These are phyloP conservation scores for Dorcoceras hygrometricum DNA, from an alignment of 257 asterid genomes.

Conservation along the genomic window DNA sequence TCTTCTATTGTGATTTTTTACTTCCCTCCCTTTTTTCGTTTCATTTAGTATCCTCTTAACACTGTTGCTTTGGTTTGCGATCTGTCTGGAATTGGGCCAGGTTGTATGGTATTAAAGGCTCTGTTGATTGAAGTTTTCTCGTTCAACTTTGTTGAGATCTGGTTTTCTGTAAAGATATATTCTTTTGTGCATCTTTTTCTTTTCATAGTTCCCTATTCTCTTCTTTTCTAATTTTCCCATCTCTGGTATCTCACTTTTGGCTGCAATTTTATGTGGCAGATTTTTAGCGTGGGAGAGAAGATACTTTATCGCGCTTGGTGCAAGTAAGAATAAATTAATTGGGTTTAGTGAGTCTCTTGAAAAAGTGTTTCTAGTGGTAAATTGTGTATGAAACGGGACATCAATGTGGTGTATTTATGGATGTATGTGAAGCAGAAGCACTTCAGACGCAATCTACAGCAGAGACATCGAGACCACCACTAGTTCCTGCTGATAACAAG, in stretches of 20 bases:
- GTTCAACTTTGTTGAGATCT: slow-evolving; percentile 48
- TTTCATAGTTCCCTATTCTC: slow-evolving; percentile 36
- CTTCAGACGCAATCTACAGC: slow-evolving; percentile 45
- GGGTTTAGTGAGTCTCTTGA: slow-evolving; percentile 28
- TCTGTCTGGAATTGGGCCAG: slow-evolving; percentile 35
- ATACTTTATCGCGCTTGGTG: slow-evolving; percentile 33
- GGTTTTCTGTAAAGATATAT: slow-evolving; percentile 54
- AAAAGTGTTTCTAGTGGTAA: slow-evolving; percentile 28
- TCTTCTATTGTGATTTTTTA: slow-evolving; percentile 14
- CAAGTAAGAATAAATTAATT: slow-evolving; percentile 29
- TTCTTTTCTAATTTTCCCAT: slow-evolving; percentile 36
- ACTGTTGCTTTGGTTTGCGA: slow-evolving; percentile 26
- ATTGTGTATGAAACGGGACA: slow-evolving; percentile 33
- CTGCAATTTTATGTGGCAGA: slow-evolving; percentile 43
- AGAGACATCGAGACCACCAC: slow-evolving; percentile 42
- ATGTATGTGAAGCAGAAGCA: slow-evolving; percentile 53
- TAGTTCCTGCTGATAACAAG: slow-evolving; percentile 54
- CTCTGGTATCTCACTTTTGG: slow-evolving; percentile 48
- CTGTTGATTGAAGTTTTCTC: slow-evolving; percentile 31
- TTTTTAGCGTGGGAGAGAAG: slow-evolving; percentile 40
- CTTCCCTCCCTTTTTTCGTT: slow-evolving; percentile 5
- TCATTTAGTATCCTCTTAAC: slow-evolving; percentile 14
- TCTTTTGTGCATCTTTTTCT: slow-evolving; percentile 49
- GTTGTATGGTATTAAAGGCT: slow-evolving; percentile 31
- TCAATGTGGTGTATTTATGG: slow-evolving; percentile 69